Evolutionary conservation across 768 basidiomycete genomes (phyloP).

Genomic region (Epithele typhae): DNA sequence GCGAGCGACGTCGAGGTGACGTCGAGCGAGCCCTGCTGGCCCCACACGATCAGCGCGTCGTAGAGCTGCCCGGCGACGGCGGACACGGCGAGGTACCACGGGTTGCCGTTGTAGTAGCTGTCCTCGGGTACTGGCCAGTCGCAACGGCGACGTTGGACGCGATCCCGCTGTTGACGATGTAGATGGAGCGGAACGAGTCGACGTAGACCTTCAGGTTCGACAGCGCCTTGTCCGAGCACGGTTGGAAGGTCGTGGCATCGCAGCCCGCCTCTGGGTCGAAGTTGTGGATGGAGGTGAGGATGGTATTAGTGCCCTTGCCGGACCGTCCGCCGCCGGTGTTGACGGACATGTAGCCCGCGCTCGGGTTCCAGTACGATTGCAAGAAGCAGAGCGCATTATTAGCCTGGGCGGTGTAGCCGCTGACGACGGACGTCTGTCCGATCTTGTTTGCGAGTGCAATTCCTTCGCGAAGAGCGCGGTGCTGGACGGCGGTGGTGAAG

Average conservation of each 20-base stretch:
- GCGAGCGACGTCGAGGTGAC: conserved; percentile 60
- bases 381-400: conserved; percentile 67
- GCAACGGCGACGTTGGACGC: conserved; percentile 53
- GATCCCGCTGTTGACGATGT: conserved; percentile 58
- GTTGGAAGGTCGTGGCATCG: conserved; percentile 72
- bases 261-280: conserved; percentile 71
- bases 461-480: conserved; percentile 68
- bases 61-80: conserved; percentile 77
- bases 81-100: conserved; percentile 71
- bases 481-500: conserved; percentile 78
- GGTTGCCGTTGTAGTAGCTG: conserved; percentile 65
- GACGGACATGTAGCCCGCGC: conserved; percentile 57
- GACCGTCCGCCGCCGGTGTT: conserved; percentile 73
- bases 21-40: conserved; percentile 40
- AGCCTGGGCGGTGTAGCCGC: conserved; percentile 53
- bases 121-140: conserved; percentile 79
- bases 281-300: conserved; percentile 74
- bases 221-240: conserved; percentile 77
- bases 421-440: conserved; percentile 41
- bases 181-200: conserved; percentile 68
- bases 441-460: conserved; percentile 54
- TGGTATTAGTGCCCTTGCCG: conserved; percentile 70
- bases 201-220: conserved; percentile 66
- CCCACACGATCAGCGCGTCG: conserved; percentile 65
- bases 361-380: conserved; percentile 75